Evolutionary conservation across 345 rosid species (phyloP), one percentile per base, ranked within the genome.

Genomic region (Citrus glauca): DNA sequence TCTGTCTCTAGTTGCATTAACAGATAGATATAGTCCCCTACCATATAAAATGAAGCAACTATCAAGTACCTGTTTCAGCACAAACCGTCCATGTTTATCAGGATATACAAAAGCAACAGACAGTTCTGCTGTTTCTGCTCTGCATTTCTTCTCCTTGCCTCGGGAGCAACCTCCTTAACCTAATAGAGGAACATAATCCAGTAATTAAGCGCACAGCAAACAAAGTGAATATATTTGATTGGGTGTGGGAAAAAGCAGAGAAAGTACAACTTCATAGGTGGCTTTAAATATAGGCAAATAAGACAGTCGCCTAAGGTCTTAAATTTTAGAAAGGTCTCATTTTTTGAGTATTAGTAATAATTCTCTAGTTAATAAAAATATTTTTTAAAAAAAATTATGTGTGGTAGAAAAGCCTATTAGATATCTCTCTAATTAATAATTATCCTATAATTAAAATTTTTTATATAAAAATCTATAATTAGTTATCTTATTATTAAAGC

Each of bases 91-190:
- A 35, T 81, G 85, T 76, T 88, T 91, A 84, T 89, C 94, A 1
- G 97, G 97, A 91, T 91, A 92, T 20, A 94, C 97, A 82, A 95
- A 92, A 35, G 98, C 97, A 78, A 95, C 90, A 5, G 98, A 94
- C 66, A 95, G 81, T 78, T 88, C 89, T 22, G 98, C 98, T 25
- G 27, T 25, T 25, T 25, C 27, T 25, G 27, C 27, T 25, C 27
- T 22, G 98, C 98, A 84, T 89, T 90, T 83, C 92, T 91, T 88
- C 94, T 92, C 84, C 95, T 91, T 73, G 99, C 98, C 73, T 90
- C 98, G 9, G 93, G 90, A 66, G 94, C 92, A 27, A 95, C 97
- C 90, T 94, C 97, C 82, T 92, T 90, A 60, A 95, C 98, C 99
- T 90, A 78, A 40, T 73, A 67, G 24, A 22, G 62, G 71, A 27